These are phyloP conservation scores for Hirsutella rhossiliensis DNA, from an alignment of 2,329 filamentous ascomycete genomes.

Conservation along the genomic window DNA sequence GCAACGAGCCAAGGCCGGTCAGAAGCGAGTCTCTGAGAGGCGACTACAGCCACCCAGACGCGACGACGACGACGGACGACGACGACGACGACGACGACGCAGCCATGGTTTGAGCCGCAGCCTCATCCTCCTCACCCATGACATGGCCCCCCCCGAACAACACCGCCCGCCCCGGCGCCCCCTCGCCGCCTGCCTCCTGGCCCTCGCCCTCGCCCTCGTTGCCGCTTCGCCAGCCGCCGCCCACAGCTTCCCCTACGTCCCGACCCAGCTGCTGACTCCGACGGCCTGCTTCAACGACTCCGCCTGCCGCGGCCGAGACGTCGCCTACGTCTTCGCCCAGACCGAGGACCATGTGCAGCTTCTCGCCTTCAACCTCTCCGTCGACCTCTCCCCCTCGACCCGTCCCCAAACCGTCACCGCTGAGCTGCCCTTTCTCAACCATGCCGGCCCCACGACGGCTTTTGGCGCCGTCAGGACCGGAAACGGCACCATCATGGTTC, in stretches of 20 bases:
- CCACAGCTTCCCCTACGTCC: slow-evolving; percentile 41
- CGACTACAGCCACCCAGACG: too few relatives aligned
- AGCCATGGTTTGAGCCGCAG: neutral
- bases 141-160: neutral
- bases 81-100: neutral
- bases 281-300: slow-evolving; percentile 28
- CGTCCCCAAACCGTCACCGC: slow-evolving; percentile 38
- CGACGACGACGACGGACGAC: neutral
- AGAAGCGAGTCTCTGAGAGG: too few relatives aligned
- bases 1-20: too few relatives aligned
- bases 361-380: slow-evolving; percentile 53
- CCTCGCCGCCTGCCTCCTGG: neutral
- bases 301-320: slow-evolving; percentile 23
- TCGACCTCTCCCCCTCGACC: slow-evolving; percentile 35
- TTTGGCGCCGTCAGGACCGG: slow-evolving; percentile 58
- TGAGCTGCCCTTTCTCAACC: slow-evolving; percentile 50
- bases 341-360: slow-evolving; percentile 37
- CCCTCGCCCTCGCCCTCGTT: neutral
- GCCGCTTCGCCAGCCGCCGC: neutral
- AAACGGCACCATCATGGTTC: slow-evolving; percentile 59
- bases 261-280: slow-evolving; percentile 57
- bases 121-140: neutral
- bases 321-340: slow-evolving; percentile 61
- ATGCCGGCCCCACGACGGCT: slow-evolving; percentile 33
- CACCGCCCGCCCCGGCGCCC: slow-evolving; percentile 1